These are phyloP conservation scores for Nothophytophthora sp. DNA, from an alignment of 352 stramenopile species.

Conservation along the genomic window DNA sequence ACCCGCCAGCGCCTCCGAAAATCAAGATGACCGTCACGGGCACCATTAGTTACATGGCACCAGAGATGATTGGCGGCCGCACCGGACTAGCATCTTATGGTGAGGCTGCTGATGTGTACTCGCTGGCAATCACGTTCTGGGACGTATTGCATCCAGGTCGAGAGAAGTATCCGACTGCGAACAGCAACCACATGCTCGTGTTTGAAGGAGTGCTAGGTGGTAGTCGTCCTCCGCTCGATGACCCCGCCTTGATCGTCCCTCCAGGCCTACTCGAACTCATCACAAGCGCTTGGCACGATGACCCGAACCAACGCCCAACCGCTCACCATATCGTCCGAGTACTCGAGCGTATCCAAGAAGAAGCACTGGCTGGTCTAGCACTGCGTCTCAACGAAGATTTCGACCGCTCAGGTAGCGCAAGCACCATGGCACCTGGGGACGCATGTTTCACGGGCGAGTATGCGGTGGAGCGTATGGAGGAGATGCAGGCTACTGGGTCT, in stretches of 20 bases:
- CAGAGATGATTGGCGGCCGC: slow-evolving; percentile 45
- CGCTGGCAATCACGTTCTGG: slow-evolving; percentile 53
- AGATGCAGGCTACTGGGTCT: slow-evolving; percentile 20
- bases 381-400: slow-evolving; percentile 36
- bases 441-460: slow-evolving; percentile 29
- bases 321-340: slow-evolving; percentile 35
- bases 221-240: slow-evolving; percentile 22
- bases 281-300: slow-evolving; percentile 32
- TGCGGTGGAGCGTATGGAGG: slow-evolving; percentile 28
- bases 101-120: slow-evolving; percentile 54
- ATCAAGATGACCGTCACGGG: slow-evolving; percentile 41
- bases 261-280: slow-evolving; percentile 37
- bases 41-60: slow-evolving; percentile 59
- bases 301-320: slow-evolving; percentile 39
- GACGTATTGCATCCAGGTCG: slow-evolving; percentile 40
- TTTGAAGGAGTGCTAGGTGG: slow-evolving; percentile 36
- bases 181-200: slow-evolving; percentile 34
- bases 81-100: slow-evolving; percentile 34
- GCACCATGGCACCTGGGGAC: neutral
- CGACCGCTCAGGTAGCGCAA: slow-evolving; percentile 1
- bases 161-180: slow-evolving; percentile 28
- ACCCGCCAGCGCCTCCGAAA: neutral
- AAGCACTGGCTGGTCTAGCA: slow-evolving; percentile 36
- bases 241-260: slow-evolving; percentile 10
- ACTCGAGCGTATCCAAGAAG: slow-evolving; percentile 63